Conservation (phyloP, 2,329 filamentous ascomycete genomes). For the Aureobasidium sp. region DNA sequence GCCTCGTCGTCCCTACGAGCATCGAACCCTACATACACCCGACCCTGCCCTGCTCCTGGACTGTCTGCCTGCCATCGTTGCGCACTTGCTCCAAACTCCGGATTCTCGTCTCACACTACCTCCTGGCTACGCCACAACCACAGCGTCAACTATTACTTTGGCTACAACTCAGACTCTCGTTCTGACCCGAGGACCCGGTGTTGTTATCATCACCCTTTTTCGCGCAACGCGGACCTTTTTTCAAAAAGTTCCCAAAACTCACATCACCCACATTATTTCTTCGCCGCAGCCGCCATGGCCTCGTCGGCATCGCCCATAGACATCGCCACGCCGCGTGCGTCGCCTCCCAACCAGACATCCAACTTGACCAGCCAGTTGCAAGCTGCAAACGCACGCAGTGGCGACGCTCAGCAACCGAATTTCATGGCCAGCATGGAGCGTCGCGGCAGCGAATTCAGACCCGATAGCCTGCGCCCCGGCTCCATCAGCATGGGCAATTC, state of each 20-base stretch:
- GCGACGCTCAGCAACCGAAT: neutral
- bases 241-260: constrained; percentile 29
- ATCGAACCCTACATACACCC: neutral
- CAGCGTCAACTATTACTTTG: constrained; percentile 17
- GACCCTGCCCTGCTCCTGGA: neutral
- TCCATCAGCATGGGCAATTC: constrained; percentile 46
- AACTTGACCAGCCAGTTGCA: constrained; percentile 55
- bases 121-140: constrained; percentile 40
- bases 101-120: constrained; percentile 4
- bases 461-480: constrained; percentile 42
- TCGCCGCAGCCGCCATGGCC: constrained; percentile 38
- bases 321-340: constrained; percentile 48
- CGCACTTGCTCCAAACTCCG: neutral
- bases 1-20: constrained; percentile 16
- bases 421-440: constrained; percentile 9
- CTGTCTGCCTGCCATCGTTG: neutral
- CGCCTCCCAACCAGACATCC: constrained; percentile 54
- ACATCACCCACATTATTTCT: constrained; percentile 16
- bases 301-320: constrained; percentile 49
- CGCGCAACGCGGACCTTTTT: constrained; percentile 29
- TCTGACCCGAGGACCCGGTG: constrained; percentile 22
- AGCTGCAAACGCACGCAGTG: constrained; percentile 24
- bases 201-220: constrained; percentile 19
- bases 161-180: neutral
- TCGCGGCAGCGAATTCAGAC: constrained; percentile 26